phyloP scores from a whole-genome alignment of 306 rosid species.

The Fagus crenata region DNA sequence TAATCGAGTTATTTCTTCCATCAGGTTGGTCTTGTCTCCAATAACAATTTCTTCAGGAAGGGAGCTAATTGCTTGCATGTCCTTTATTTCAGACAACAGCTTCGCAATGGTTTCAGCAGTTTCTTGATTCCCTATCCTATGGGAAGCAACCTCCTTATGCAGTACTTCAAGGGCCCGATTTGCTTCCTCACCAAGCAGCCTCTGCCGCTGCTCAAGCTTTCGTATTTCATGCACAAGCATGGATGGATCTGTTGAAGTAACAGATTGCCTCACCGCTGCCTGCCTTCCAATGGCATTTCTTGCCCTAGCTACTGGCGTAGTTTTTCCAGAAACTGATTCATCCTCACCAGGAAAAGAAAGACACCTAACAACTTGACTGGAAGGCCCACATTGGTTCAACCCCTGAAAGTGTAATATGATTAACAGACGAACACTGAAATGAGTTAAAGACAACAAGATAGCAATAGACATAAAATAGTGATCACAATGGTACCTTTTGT shows the following conservation, averaged over 20 bases:
- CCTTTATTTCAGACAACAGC: slow-evolving; percentile 78
- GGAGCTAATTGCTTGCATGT: slow-evolving; percentile 60
- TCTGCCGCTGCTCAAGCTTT: slow-evolving; percentile 83
- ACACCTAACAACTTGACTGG: slow-evolving; percentile 76
- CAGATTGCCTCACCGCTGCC: slow-evolving; percentile 66
- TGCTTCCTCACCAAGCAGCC: slow-evolving; percentile 88
- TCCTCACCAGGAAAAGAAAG: slow-evolving; percentile 70
- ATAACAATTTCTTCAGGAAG: slow-evolving; percentile 59
- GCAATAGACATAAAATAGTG: slow-evolving; percentile 9
- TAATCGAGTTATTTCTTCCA: slow-evolving; percentile 73
- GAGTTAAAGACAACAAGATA: slow-evolving; percentile 9
- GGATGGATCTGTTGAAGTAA: slow-evolving; percentile 78
- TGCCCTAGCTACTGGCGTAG: slow-evolving; percentile 40
- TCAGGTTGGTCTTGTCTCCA: slow-evolving; percentile 63
- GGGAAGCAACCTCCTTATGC: slow-evolving; percentile 78
- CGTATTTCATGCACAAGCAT: slow-evolving; percentile 73
- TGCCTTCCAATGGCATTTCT: slow-evolving; percentile 49
- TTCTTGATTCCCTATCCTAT: slow-evolving; percentile 75
- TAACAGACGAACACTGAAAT: slow-evolving; percentile 17
- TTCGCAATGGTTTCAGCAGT: slow-evolving; percentile 78
- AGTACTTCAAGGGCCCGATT: slow-evolving; percentile 87
- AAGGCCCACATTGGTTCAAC: slow-evolving; percentile 54
- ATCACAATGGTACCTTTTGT: slow-evolving; percentile 54
- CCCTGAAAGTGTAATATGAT: slow-evolving; percentile 46
- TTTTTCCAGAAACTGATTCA: slow-evolving; percentile 40